Evolutionary conservation across 1,139 yeast genomes (phyloP).

Genomic region (Debaryomyces robertsiae): DNA sequence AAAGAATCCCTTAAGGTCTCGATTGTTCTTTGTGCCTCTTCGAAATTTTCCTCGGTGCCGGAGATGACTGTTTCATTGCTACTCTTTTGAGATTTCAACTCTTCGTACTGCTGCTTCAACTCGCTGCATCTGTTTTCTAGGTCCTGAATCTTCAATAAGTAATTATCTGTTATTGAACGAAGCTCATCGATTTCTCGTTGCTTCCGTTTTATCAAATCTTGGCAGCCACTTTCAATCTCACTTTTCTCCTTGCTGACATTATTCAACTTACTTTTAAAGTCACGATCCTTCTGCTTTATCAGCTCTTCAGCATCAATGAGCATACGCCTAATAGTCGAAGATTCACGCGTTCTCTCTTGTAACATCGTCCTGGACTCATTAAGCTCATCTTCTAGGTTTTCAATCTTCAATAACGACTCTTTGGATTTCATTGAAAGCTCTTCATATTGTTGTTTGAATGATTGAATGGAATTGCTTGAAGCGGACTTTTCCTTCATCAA

Average conservation of each 20-base stretch:
- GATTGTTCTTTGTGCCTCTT: conserved; percentile 36
- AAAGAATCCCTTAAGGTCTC: conserved; percentile 57
- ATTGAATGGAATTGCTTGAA: conserved; percentile 58
- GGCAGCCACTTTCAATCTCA: conserved; percentile 56
- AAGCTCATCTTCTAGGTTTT: conserved; percentile 77
- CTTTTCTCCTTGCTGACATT: conserved; percentile 58
- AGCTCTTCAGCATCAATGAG: conserved; percentile 68
- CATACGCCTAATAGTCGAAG: conserved; percentile 69
- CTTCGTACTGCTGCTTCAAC: conserved; percentile 21
- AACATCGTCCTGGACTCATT: conserved; percentile 69
- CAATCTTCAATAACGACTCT: conserved; percentile 63
- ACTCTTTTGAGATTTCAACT: conserved; percentile 13
- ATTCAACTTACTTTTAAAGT: conserved; percentile 31
- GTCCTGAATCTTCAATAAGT: conserved; percentile 31
- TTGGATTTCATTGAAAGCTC: conserved; percentile 69
- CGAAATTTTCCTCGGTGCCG: conserved; percentile 24
- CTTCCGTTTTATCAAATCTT: conserved; percentile 50
- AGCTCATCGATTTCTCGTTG: conserved; percentile 54
- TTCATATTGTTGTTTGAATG: conserved; percentile 72
- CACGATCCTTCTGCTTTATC: conserved; percentile 46
- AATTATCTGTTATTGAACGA: conserved; percentile 31
- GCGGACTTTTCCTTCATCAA: conserved; percentile 47
- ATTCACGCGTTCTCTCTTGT: conserved; percentile 80
- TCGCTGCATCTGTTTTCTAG: conserved; percentile 46
- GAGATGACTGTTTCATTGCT: conserved; percentile 1